Evolutionary conservation across 495 filamentous ascomycete genomes (phyloP), one percentile per base, ranked within the genome.

Genomic region (Cercophora samala): DNA sequence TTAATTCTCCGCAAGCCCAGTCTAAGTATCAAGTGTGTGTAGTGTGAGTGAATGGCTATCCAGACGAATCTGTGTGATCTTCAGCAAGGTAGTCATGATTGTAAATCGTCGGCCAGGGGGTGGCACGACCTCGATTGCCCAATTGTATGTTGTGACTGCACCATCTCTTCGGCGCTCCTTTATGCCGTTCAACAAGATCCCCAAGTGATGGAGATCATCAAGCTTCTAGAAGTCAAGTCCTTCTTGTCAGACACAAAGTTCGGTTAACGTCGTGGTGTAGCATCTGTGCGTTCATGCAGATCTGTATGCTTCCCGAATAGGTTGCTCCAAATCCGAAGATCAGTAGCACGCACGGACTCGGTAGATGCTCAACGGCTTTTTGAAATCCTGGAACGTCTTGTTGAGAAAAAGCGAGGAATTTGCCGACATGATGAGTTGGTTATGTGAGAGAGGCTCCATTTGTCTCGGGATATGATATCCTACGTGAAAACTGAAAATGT

Each of bases 221-320:
- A 62, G 18, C 29, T 62, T 62, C 60, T 62, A 46, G 60, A 62
- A 62, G 60, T 29, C n/a, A n/a, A n/a, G n/a, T 56, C 5, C 29
- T 62, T 19, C 13, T n/a, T 22, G 53, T 56, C 53, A 56, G 19
- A 56, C 22, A 21, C 2, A 17, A 13, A 46, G 37, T 46, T 46
- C 37, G 37, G 37, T 46, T 46, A 17, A 9, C 37, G 37, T 46
- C 37, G 13, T 46, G 37, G 37, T 46, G 37, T 46, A 46, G 37
- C 37, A 46, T 46, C 37, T 46, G 37, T 46, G 37, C 53, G 53
- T 18, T 56, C 53, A 56, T 56, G 53, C 53, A 56, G 53, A 56
- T 56, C 53, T 23, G 53, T 19, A 21, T 3, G 17, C 13, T 54
- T 54, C 52, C 19, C 52, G 52, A 54, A 54, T 54, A 18, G 29